Evolutionary conservation across 225 moss, liverwort and hornwort genomes (phyloP), one percentile per base, ranked within the genome.

Genomic region (Takakia lepidozioides): DNA sequence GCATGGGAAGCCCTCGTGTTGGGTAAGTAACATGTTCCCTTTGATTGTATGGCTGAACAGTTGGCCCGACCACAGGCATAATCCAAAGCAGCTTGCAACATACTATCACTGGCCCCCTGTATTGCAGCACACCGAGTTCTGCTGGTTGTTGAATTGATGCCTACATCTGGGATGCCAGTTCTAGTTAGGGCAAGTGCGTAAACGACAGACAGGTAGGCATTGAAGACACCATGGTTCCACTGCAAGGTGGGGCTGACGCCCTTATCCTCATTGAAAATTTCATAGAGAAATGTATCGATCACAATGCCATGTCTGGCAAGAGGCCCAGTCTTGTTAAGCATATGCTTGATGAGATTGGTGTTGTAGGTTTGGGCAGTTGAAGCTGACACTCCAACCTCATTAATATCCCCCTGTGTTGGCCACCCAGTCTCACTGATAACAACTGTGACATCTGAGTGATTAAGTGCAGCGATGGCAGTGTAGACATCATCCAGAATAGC

Each of bases 261-360:
- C 34, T 58, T 19, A 35, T n/a, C n/a, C n/a, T n/a, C n/a, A n/a
- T n/a, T n/a, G n/a, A n/a, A n/a, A n/a, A n/a, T n/a, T n/a, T n/a
- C 83, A n/a, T 83, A 83, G 23, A 87, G 56, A 29, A 76, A 87
- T 0, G 79, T 71, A 21, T 71, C 70, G 8, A 83, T 71, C 16
- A 37, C 39, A 2, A 52, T 55, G 17, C 60, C 61, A 0, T 71
- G 76, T 47, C 63, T 57, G 25, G 49, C 5, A 3, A 83, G 87
- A 15, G 83, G 76, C 3, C 87, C 87, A 1, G 55, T n/a, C n/a
- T n/a, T n/a, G n/a, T n/a, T n/a, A n/a, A n/a, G n/a, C n/a, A n/a
- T n/a, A n/a, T n/a, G n/a, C n/a, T n/a, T n/a, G n/a, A n/a, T n/a
- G n/a, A n/a, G n/a, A n/a, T n/a, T n/a, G n/a, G n/a, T n/a, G n/a